A percentile compares a stretch with the other conserved stretches of the same genome.
Evolutionary conservation across 2,329 filamentous ascomycete species (phyloP).

Genomic region (Exophiala sideris): DNA sequence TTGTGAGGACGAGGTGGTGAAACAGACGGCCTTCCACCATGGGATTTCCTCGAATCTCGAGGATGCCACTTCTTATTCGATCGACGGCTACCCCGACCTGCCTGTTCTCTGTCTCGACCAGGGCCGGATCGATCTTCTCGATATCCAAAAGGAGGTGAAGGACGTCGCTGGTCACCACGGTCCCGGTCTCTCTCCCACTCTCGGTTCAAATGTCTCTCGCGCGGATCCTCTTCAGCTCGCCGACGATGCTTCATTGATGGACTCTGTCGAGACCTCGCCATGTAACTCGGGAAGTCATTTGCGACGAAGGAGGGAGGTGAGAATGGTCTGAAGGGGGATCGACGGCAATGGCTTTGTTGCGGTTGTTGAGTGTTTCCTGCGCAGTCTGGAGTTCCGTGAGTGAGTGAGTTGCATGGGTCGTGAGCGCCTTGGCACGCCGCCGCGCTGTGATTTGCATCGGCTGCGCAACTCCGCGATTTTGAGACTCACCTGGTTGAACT

Average conservation of each 20-base stretch:
- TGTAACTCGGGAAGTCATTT: constrained; percentile 45
- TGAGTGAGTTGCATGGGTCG: constrained; percentile 5
- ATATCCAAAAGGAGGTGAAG: constrained; percentile 19
- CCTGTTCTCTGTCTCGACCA: constrained; percentile 12
- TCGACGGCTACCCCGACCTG: constrained; percentile 7
- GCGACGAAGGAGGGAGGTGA: constrained; percentile 8
- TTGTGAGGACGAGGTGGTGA: constrained; percentile 17
- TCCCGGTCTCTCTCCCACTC: constrained; percentile 34
- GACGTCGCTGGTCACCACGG: constrained; percentile 7
- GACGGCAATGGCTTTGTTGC: constrained; percentile 1
- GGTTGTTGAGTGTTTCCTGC: constrained; percentile 20
- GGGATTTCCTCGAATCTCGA: constrained; percentile 17
- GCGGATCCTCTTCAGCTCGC: constrained; percentile 43
- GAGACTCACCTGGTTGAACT: background rate
- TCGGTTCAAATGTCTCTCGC: constrained; percentile 30
- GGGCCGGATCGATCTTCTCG: constrained; percentile 7
- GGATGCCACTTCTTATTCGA: constrained; percentile 19
- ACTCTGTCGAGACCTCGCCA: constrained; percentile 50
- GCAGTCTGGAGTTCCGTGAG: constrained; percentile 20
- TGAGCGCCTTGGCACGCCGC: constrained; percentile 4
- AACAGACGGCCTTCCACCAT: constrained; percentile 20
- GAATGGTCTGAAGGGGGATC: background rate
- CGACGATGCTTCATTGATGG: constrained; percentile 51
- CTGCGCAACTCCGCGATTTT: background rate
- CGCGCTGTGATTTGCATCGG: constrained; percentile 1